Evolutionary conservation across 345 rosid genomes (phyloP), one percentile per base, ranked within the genome.

Genomic region (Adansonia digitata): DNA sequence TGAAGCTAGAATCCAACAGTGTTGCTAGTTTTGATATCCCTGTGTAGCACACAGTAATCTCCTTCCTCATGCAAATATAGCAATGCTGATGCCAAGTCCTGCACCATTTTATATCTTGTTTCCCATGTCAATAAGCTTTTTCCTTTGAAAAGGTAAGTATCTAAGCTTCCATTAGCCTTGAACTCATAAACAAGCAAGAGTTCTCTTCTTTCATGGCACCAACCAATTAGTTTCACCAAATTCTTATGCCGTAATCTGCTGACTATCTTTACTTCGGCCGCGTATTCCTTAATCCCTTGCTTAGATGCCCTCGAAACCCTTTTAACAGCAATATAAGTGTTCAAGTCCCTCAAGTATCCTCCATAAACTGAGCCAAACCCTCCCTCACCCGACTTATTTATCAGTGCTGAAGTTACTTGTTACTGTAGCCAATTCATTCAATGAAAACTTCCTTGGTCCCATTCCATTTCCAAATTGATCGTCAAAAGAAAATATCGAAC

Each of bases 191-290:
- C 87, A 27, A 86, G 78, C 39, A 86, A 26, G 6, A 86, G 46
- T 31, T 84, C 85, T 14, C 45, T 51, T 35, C 77, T 82, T 62
- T 86, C 86, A 26, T 74, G 80, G 52, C 90, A 86, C 90, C 88
- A 86, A 13, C 90, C 90, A 4, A 69, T 77, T 1, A 86, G 70
- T 12, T 79, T 84, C 37, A 84, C 81, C 70, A 82, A 53, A 75
- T 84, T 86, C 78, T 80, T 83, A 67, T 86, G 89, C 72, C 86
- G 77, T 52, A 86, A 63, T 37, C 81, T 66, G 29, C 73, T 61
- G 9, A 79, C 71, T 13, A 34, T 79, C 43, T 53, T 75, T 42
- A 79, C 46, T 37, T 75, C 62, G 0, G 76, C 51, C 3, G 52
- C 73, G 20, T 69, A 79, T 48, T 79, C 82, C 68, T 43, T 71